Base-by-base conservation (phyloP, 2,329 filamentous ascomycete genomes). In the Balansia obtecta region DNA sequence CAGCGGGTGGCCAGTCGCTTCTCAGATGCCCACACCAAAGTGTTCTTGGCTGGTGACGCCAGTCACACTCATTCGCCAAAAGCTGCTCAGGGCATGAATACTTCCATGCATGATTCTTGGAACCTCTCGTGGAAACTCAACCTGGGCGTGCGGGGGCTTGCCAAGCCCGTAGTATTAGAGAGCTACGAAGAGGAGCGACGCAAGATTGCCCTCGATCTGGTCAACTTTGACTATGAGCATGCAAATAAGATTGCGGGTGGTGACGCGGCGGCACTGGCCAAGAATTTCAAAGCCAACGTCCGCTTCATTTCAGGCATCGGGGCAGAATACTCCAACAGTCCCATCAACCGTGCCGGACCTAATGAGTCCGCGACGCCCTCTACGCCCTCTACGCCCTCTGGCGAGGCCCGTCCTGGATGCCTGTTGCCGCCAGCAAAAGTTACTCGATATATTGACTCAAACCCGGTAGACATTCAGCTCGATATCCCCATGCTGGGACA, bases 401-500 rank as follows among this genome's bases (percentile, higher is more conserved):
- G 75, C 39, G 71, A 74, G 27, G 73, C 73, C 45, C 72, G 71
- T 53, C 75, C 75, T 3, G 76, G 76, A 8, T 77, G 73, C 46
- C 68, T 77, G 20, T 70, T 86, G 27, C 76, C 81, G 3, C 85
- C 85, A 2, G 82, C 82, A 40, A 85, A 80, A 64, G 84, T 83
- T 16, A 85, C 83, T 0, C 76, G 86, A 30, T 88, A 84, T 61
- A 77, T 88, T 48, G 86, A 90, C 64, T 82, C 85, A 3, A 90
- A 89, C 58, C 85, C 85, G 0, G 79, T 90, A 41, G 82, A 89
- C 57, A 70, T 89, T 30, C 84, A 90, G 61, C 77, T 88, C 6
- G 86, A 89, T 59, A 86, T 89, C 43, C 86, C 86, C 1, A 77
- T 88, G 65, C 70, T 89, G 6, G 82, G 85, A 27, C 86, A 90